Conservation (phyloP, 2,329 filamentous ascomycete genomes). For the Fusarium mundagurra region DNA sequence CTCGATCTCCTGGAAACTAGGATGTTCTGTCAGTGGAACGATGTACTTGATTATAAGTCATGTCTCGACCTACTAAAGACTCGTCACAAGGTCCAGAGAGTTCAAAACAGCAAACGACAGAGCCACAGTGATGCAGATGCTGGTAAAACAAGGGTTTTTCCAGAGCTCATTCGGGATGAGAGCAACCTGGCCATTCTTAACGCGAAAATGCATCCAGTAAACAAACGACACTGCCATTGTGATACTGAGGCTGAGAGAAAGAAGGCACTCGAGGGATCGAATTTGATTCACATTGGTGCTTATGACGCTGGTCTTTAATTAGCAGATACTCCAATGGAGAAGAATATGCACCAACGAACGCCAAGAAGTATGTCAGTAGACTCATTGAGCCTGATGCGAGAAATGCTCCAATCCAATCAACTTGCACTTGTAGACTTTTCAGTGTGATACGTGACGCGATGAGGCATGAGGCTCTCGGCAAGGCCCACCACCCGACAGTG, state of each 20-base stretch:
- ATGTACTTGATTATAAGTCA: not conserved
- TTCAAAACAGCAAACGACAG: constrained; percentile 57
- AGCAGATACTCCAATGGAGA: not conserved
- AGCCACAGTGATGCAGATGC: constrained; percentile 60
- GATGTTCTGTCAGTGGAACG: not conserved
- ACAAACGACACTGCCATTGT: constrained; percentile 59
- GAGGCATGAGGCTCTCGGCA: constrained; percentile 44
- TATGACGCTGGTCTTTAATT: constrained; percentile 27
- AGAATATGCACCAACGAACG: constrained; percentile 49
- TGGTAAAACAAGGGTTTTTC: constrained; percentile 65
- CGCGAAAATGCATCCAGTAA: constrained; percentile 62
- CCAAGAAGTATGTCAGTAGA: constrained; percentile 61
- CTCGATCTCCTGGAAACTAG: constrained; percentile 61
- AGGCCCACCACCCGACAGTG: constrained; percentile 46
- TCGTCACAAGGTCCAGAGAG: constrained; percentile 57
- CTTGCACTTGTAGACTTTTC: constrained; percentile 38
- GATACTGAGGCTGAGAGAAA: constrained; percentile 55
- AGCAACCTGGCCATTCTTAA: constrained; percentile 56
- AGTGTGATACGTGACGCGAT: constrained; percentile 35
- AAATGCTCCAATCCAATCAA: constrained; percentile 64
- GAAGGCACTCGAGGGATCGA: constrained; percentile 53
- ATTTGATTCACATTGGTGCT: constrained; percentile 54
- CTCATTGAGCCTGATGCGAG: constrained; percentile 58
- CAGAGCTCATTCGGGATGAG: constrained; percentile 71
- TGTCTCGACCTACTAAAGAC: constrained; percentile 54